phyloP scores from a whole-genome alignment of 2,329 filamentous ascomycete species.

The Blastomyces percursus region DNA sequence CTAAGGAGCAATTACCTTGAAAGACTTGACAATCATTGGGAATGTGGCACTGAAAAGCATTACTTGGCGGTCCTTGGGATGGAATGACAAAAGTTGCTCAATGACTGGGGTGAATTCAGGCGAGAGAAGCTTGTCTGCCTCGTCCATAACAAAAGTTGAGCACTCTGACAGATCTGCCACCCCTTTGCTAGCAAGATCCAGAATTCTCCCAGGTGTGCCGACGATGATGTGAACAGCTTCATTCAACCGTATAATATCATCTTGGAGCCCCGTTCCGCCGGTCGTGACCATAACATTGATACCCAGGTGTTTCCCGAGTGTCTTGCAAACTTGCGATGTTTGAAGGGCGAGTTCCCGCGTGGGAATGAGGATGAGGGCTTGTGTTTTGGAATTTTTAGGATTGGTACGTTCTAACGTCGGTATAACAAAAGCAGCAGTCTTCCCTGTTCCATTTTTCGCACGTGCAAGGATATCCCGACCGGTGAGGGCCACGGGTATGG shows the following conservation, averaged over 20 bases:
- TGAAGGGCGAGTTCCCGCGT: constrained; percentile 95
- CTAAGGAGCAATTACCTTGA: constrained; percentile 46
- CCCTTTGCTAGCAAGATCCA: constrained; percentile 91
- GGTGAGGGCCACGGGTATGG: constrained; percentile 90
- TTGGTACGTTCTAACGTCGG: constrained; percentile 93
- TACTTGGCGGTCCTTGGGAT: constrained; percentile 93
- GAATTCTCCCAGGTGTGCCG: constrained; percentile 88
- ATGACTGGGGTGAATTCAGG: constrained; percentile 96
- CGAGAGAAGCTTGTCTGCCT: constrained; percentile 95
- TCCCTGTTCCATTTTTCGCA: constrained; percentile 97
- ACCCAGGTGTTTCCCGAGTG: constrained; percentile 87
- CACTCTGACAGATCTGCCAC: constrained; percentile 94
- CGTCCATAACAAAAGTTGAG: constrained; percentile 98
- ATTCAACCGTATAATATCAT: constrained; percentile 90
- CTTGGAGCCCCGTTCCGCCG: constrained; percentile 84
- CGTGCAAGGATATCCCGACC: constrained; percentile 90
- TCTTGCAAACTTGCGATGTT: constrained; percentile 99
- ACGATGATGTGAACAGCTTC: constrained; percentile 96
- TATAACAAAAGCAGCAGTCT: constrained; percentile 96
- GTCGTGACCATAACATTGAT: constrained; percentile 99
- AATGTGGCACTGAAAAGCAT: constrained; percentile 99
- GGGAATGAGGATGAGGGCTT: constrained; percentile 90
- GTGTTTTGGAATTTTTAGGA: constrained; percentile 90
- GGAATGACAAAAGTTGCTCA: constrained; percentile 87
- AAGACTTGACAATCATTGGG: constrained; percentile 90